Conservation (phyloP, 2,329 filamentous ascomycete species). For the Elsinoe batatas region DNA sequence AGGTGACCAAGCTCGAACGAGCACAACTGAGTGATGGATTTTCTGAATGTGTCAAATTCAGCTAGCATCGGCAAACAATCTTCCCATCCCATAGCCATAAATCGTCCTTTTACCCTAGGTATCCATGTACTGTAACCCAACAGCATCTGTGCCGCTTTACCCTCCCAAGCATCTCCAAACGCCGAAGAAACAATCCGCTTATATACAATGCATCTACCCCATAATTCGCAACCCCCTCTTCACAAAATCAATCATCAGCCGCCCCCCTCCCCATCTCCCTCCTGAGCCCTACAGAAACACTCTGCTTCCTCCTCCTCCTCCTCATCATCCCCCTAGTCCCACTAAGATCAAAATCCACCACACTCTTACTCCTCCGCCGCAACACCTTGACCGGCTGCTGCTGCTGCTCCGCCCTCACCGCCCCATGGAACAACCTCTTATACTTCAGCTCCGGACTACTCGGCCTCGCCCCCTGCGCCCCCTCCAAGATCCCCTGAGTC, state of each 20-base stretch:
- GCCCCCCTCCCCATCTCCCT: background rate
- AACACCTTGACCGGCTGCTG: conserved; percentile 7
- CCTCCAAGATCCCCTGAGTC: background rate
- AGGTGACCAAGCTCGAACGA: too few species aligned
- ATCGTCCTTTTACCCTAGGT: background rate
- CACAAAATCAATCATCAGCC: background rate
- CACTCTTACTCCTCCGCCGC: conserved; percentile 12
- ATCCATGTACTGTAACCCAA: background rate
- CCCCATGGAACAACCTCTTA: conserved; percentile 32
- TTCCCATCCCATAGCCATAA: background rate
- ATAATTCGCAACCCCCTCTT: background rate
- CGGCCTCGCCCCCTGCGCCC: conserved; percentile 13
- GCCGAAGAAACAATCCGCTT: background rate
- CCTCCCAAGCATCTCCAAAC: background rate
- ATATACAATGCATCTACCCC: background rate
- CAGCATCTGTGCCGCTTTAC: background rate
- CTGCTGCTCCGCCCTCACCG: background rate
- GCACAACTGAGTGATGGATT: too few species aligned
- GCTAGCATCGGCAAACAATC: too few species aligned
- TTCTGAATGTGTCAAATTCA: too few species aligned
- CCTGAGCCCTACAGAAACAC: conserved; percentile 12
- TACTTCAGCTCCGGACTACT: conserved; percentile 33
- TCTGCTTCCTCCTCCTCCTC: conserved; percentile 20
- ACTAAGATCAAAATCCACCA: conserved; percentile 18
- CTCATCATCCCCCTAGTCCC: conserved; percentile 21